Base-by-base conservation (phyloP, 176 grass and related monocot genomes). In the Pontederia crassipes region DNA sequence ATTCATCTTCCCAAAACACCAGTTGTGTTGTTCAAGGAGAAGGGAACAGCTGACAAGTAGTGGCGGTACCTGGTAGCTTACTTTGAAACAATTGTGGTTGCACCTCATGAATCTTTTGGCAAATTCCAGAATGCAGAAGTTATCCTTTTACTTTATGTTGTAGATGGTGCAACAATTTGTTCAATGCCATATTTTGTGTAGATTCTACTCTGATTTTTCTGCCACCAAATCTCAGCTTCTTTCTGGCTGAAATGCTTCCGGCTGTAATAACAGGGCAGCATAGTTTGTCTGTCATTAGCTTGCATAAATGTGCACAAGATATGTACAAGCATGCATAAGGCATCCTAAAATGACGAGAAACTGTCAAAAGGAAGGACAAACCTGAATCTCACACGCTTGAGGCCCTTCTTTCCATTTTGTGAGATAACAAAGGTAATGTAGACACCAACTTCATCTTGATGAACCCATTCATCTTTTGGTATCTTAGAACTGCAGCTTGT, bases 171-270 rank as follows among this genome's bases (percentile, higher is more conserved):
- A 35, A 24, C 54, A 45, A 53, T 29, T 50, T 70, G 71, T 17
- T 80, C 73, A 11, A 72, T 62, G 58, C 49, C 67, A 67, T 87
- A 80, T 4, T 80, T 80, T 11, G 53, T 48, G 32, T 80, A 88
- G 55, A 82, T 80, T 61, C 72, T 75, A 68, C 73, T 51, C 59
- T 81, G 75, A 32, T 97, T 84, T 46, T 88, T 68, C 59, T 85
- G 69, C 92, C 92, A 97, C 92, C 92, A 97, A 40, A 56, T 24
- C 47, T 97, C 79, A 14, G 92, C 92, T 50, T 82, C 83, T 65
- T 90, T 87, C 55, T 91, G 78, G 15, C 82, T 82, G 54, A 87
- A 97, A 78, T 90, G 87, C 73, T 88, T 96, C 54, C 81, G 92
- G 60, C 87, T 97, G 76, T 68, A 53, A 45, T 24, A 24, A 46